These are phyloP conservation scores for Coemansia sp. DNA, from an alignment of 192 early-diverging fungal genomes.

Conservation along the genomic window DNA sequence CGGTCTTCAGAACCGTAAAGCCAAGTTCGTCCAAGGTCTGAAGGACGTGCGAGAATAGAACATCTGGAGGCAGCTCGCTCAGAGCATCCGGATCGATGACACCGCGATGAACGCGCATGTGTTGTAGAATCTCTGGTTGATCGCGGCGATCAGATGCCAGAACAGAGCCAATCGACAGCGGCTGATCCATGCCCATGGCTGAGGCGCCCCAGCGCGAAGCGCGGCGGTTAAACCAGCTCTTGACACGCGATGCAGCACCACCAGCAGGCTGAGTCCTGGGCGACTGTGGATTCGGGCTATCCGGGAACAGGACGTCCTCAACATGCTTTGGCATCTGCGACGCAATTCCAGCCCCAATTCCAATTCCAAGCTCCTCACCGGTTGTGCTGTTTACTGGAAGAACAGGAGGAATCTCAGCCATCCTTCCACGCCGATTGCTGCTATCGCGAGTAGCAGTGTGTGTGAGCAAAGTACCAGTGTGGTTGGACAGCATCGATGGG, in stretches of 20 bases:
- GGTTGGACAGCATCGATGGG: slow-evolving; percentile 11
- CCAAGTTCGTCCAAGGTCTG: slow-evolving; percentile 53
- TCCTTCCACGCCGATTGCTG: slow-evolving; percentile 27
- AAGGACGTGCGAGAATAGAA: slow-evolving; percentile 66
- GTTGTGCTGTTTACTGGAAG: slow-evolving; percentile 43
- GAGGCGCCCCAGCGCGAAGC: slow-evolving; percentile 47
- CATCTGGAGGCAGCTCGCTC: slow-evolving; percentile 62
- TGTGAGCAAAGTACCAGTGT: slow-evolving; percentile 6
- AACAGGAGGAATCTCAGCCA: slow-evolving; percentile 47
- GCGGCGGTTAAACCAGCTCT: slow-evolving; percentile 70
- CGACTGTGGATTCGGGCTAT: slow-evolving; percentile 36
- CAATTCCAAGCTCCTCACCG: slow-evolving; percentile 53
- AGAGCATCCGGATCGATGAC: slow-evolving; percentile 70
- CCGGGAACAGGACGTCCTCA: slow-evolving; percentile 45
- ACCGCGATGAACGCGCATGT: slow-evolving; percentile 70
- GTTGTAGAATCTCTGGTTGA: slow-evolving; percentile 51
- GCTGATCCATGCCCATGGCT: slow-evolving; percentile 27
- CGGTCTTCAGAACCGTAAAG: slow-evolving; percentile 48
- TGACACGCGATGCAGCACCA: slow-evolving; percentile 64
- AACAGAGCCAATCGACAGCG: slow-evolving; percentile 36
- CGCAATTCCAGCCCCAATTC: slow-evolving; percentile 48
- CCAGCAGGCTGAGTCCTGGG: slow-evolving; percentile 25
- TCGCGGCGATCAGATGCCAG: slow-evolving; percentile 33
- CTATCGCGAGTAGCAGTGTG: slow-evolving; percentile 9
- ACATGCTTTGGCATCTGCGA: slow-evolving; percentile 36